These are phyloP conservation scores for Favolaschia claudopus DNA, from an alignment of 768 basidiomycete species.

Conservation along the genomic window DNA sequence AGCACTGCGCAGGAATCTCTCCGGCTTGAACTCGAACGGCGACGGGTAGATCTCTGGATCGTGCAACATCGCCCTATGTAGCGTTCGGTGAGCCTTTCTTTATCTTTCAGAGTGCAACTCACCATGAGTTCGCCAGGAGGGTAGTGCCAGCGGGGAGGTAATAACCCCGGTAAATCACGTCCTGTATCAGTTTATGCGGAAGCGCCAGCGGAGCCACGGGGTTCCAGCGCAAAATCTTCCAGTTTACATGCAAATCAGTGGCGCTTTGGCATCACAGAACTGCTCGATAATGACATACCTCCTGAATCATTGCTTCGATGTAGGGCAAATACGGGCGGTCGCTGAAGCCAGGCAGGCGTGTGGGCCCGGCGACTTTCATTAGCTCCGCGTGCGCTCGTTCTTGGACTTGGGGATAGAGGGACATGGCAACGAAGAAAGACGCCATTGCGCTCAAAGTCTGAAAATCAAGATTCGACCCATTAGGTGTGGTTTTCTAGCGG, in stretches of 20 bases:
- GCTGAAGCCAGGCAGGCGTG: constrained; percentile 35
- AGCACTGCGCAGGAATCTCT: background rate
- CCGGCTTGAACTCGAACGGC: background rate
- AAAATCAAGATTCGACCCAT: background rate
- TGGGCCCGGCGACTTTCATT: constrained; percentile 31
- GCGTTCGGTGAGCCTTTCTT: too few species aligned
- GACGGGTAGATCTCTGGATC: background rate
- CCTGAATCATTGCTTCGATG: constrained; percentile 25
- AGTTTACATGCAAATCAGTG: background rate
- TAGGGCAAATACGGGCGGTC: constrained; percentile 34
- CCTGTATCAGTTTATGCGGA: constrained; percentile 18
- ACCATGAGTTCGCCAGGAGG: constrained; percentile 8
- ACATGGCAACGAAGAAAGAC: constrained; percentile 29
- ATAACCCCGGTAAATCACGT: constrained; percentile 25
- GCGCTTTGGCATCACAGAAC: background rate
- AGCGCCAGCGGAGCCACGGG: constrained; percentile 22
- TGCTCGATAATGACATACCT: background rate
- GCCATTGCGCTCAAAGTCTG: constrained; percentile 29
- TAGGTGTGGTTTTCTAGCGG: too few species aligned
- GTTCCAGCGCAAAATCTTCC: constrained; percentile 26
- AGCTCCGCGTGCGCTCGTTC: constrained; percentile 37
- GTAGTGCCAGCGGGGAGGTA: constrained; percentile 18
- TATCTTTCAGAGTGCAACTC: too few species aligned
- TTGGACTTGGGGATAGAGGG: constrained; percentile 26
- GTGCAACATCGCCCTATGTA: background rate